Percentiles rank a stretch among this genome's conserved stretches.
Conservation (phyloP, 345 rosid species). For the Moricandia moricandioides region DNA sequence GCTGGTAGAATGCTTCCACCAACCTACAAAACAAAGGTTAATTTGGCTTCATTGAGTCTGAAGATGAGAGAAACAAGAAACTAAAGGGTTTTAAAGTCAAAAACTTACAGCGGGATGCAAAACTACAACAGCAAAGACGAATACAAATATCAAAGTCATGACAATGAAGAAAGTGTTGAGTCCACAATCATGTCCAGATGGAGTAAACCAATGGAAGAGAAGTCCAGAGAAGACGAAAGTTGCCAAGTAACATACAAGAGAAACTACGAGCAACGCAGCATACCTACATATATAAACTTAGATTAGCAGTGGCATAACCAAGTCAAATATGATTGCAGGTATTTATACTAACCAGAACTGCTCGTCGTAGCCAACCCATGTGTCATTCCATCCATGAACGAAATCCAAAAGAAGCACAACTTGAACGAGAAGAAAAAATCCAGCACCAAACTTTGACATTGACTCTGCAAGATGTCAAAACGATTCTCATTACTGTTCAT, state of each 20-base stretch:
- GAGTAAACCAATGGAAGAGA: constrained; percentile 96
- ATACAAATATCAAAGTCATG: constrained; percentile 61
- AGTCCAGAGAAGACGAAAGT: constrained; percentile 90
- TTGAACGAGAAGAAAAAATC: constrained; percentile 93
- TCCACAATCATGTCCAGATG: constrained; percentile 97
- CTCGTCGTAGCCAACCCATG: constrained; percentile 94
- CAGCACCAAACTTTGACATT: constrained; percentile 91
- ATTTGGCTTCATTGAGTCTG: constrained; percentile 1
- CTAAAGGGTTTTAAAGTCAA: background rate
- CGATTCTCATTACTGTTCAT: background rate
- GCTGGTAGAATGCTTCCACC: constrained; percentile 95
- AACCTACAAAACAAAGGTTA: constrained; percentile 51
- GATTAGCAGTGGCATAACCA: constrained; percentile 3
- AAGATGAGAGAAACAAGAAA: background rate
- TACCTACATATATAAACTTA: constrained; percentile 51
- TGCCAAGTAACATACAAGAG: constrained; percentile 79
- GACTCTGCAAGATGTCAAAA: constrained; percentile 53
- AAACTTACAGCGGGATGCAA: constrained; percentile 91
- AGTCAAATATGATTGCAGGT: background rate
- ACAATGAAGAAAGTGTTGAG: constrained; percentile 84
- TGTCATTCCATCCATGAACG: constrained; percentile 99
- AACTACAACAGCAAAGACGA: constrained; percentile 77
- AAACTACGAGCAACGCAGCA: constrained; percentile 69
- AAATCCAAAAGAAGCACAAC: constrained; percentile 98
- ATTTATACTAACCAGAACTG: constrained; percentile 82